Evolutionary conservation across 495 filamentous ascomycete species (phyloP).

Genomic region (Clavariopsis aquatica): DNA sequence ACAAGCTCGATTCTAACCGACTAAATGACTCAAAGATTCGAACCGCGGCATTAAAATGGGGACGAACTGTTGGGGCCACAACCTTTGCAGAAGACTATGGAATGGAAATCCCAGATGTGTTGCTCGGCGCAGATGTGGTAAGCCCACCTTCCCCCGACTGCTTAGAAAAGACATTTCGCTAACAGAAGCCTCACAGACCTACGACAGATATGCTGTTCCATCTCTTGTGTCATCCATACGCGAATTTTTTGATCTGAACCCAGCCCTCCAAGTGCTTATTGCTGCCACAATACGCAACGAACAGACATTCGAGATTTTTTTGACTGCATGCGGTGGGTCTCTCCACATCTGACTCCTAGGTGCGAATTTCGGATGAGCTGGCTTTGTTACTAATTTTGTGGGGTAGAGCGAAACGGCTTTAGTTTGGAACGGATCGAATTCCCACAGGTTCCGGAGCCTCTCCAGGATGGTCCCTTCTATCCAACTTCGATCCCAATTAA

Average conservation of each 20-base stretch:
- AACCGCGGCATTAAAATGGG: constrained; percentile 62
- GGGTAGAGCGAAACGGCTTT: constrained; percentile 39
- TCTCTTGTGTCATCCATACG: constrained; percentile 58
- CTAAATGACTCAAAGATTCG: constrained; percentile 42
- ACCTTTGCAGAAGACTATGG: constrained; percentile 37
- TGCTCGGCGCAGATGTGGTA: constrained; percentile 49
- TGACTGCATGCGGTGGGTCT: constrained; percentile 56
- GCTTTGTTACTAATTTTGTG: constrained; percentile 30
- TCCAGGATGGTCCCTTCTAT: constrained; percentile 43
- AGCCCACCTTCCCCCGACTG: constrained; percentile 9
- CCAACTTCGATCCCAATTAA: constrained; percentile 40
- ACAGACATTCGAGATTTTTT: constrained; percentile 61
- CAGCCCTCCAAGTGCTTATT: constrained; percentile 55
- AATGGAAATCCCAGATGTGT: constrained; percentile 38
- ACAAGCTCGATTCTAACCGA: constrained; percentile 52
- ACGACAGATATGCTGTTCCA: constrained; percentile 61
- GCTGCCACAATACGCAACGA: constrained; percentile 64
- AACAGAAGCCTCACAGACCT: constrained; percentile 53
- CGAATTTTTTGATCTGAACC: constrained; percentile 56
- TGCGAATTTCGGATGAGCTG: not conserved
- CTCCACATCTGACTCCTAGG: not conserved
- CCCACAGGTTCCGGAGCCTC: constrained; percentile 26
- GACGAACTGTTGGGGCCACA: constrained; percentile 37
- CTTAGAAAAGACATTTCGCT: constrained; percentile 15
- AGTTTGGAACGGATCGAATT: constrained; percentile 37